Conservation (phyloP, 768 basidiomycete genomes). For the Trametes maxima region DNA sequence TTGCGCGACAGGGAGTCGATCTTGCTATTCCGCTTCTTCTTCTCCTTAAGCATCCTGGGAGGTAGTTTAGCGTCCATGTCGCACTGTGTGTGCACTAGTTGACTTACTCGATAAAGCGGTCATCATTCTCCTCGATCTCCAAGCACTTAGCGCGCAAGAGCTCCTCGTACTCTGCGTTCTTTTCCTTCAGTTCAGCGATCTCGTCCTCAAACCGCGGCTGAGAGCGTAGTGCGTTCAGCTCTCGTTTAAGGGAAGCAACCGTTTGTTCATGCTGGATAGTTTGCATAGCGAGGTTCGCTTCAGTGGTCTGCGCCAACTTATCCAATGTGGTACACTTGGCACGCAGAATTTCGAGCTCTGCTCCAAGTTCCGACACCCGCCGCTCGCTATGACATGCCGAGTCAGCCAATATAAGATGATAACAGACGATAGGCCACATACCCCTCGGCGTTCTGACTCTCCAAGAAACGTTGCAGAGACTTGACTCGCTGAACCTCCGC, state of each 20-base stretch:
- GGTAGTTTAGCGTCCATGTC: neutral
- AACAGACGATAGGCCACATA: conserved; percentile 32
- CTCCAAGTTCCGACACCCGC: conserved; percentile 45
- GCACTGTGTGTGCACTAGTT: neutral
- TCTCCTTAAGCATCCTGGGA: conserved; percentile 72
- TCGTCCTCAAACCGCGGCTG: conserved; percentile 57
- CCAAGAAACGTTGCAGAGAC: conserved; percentile 62
- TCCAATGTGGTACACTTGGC: conserved; percentile 28
- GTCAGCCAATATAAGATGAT: neutral
- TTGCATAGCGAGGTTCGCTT: conserved; percentile 67
- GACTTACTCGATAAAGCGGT: conserved; percentile 77
- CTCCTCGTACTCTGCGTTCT: conserved; percentile 76
- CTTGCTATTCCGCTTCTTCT: conserved; percentile 72
- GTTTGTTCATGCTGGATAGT: conserved; percentile 69
- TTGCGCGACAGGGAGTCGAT: conserved; percentile 75
- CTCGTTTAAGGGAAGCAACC: conserved; percentile 56
- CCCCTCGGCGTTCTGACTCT: conserved; percentile 67
- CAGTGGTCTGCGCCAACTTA: conserved; percentile 47
- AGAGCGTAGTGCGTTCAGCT: conserved; percentile 54
- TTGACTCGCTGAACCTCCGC: conserved; percentile 67
- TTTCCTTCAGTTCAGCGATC: conserved; percentile 64
- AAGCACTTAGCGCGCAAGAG: conserved; percentile 65
- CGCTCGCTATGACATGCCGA: conserved; percentile 6
- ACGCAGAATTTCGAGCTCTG: conserved; percentile 40
- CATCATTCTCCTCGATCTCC: conserved; percentile 86